These are phyloP conservation scores for Naegleria gruberi DNA, from an alignment of 208 protist genomes.

Conservation along the genomic window DNA sequence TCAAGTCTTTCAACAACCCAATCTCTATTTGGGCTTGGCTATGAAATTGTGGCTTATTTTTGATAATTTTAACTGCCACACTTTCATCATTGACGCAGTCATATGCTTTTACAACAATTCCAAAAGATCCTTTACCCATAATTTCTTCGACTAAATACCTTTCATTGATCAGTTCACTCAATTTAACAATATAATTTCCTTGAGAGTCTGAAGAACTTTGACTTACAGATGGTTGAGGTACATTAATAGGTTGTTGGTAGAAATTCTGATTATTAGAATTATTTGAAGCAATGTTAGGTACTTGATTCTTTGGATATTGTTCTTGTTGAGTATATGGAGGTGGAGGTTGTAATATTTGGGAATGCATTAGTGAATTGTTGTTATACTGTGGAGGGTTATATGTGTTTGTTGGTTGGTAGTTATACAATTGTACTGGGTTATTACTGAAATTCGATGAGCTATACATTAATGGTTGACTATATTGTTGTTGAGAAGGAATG, in stretches of 20 bases:
- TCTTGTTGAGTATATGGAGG: not conserved
- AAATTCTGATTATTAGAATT: not conserved
- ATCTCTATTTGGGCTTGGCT: slow-evolving; percentile 64
- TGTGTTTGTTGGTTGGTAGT: not conserved
- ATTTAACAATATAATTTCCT: slow-evolving; percentile 62
- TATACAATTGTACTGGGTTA: not conserved
- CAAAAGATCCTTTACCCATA: slow-evolving; percentile 75
- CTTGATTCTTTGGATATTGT: not conserved
- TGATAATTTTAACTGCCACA: slow-evolving; percentile 73
- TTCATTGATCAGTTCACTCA: slow-evolving; percentile 57
- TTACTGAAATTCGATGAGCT: not conserved
- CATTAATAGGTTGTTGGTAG: not conserved
- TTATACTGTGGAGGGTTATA: not conserved
- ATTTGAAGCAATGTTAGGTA: not conserved
- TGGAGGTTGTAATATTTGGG: not conserved
- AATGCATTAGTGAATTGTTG: too few species aligned
- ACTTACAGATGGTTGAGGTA: not conserved
- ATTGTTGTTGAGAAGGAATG: not conserved
- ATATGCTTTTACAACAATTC: slow-evolving; percentile 62
- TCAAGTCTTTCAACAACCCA: slow-evolving; percentile 51
- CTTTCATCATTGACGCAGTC: slow-evolving; percentile 60
- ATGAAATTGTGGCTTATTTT: slow-evolving; percentile 62
- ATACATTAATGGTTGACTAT: not conserved
- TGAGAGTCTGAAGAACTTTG: slow-evolving; percentile 63
- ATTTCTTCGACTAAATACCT: slow-evolving; percentile 66